Evolutionary conservation across 192 early-diverging fungal species (phyloP).

Genomic region (Coemansia sp.): DNA sequence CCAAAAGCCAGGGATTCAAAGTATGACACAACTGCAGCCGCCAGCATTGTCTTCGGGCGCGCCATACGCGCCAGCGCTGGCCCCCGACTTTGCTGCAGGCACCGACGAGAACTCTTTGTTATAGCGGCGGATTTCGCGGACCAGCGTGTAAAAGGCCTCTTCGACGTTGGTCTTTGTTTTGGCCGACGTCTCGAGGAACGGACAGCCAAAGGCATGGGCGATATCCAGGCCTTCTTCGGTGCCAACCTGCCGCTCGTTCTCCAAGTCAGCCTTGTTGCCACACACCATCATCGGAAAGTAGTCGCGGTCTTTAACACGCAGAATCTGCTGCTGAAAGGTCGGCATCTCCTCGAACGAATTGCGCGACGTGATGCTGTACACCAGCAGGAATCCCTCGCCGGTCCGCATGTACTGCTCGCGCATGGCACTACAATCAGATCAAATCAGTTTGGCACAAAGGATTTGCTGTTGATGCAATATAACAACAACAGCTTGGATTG

Average conservation of each 20-base stretch:
- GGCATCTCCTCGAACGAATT: slow-evolving; percentile 90
- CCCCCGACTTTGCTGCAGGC: slow-evolving; percentile 32
- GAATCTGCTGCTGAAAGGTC: slow-evolving; percentile 89
- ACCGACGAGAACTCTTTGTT: slow-evolving; percentile 67
- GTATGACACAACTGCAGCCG: slow-evolving; percentile 64
- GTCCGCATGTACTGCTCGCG: slow-evolving; percentile 97
- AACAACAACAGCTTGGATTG: slow-evolving; percentile 8
- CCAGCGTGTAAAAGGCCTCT: slow-evolving; percentile 84
- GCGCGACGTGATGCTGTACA: slow-evolving; percentile 90
- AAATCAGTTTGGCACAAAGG: background rate
- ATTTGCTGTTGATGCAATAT: background rate
- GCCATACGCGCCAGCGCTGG: slow-evolving; percentile 28
- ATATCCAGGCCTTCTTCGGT: slow-evolving; percentile 79
- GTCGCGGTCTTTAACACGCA: slow-evolving; percentile 93
- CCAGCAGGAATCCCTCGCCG: slow-evolving; percentile 92
- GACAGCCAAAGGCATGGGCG: slow-evolving; percentile 71
- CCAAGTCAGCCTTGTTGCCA: slow-evolving; percentile 92
- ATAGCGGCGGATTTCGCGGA: slow-evolving; percentile 80
- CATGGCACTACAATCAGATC: slow-evolving; percentile 62
- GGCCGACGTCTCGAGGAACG: slow-evolving; percentile 88
- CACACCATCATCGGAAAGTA: slow-evolving; percentile 87
- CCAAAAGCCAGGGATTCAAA: slow-evolving; percentile 41
- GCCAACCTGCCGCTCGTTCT: slow-evolving; percentile 79
- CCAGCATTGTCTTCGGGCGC: slow-evolving; percentile 38
- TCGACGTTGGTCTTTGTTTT: slow-evolving; percentile 89